A percentile compares a stretch with the other conserved stretches of the same genome.
These are phyloP conservation scores for Plasmodium reichenowi DNA, from an alignment of 169 alveolate genomes.

Conservation along the genomic window DNA sequence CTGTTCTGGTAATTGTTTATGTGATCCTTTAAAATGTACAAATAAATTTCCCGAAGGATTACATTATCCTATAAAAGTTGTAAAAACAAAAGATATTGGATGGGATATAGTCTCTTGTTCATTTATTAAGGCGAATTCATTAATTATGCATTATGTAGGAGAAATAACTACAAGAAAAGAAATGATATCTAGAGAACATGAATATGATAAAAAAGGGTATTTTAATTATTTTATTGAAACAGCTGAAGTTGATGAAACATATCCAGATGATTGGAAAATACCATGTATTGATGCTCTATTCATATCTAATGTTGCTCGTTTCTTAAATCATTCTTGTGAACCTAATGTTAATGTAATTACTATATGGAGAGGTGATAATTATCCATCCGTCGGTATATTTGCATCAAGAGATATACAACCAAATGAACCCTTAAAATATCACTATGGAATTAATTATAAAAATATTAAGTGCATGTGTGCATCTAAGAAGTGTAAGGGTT, in stretches of 20 bases:
- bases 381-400: slow-evolving; percentile 85
- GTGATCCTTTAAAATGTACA: slow-evolving; percentile 83
- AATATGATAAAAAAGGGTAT: slow-evolving; percentile 83
- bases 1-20: slow-evolving; percentile 86
- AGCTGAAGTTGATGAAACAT: slow-evolving; percentile 83
- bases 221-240: slow-evolving; percentile 87
- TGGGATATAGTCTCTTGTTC: slow-evolving; percentile 84
- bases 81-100: slow-evolving; percentile 81
- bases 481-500: slow-evolving; percentile 82
- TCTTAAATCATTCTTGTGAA: slow-evolving; percentile 91
- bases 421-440: slow-evolving; percentile 86
- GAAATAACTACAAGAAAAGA: slow-evolving; percentile 87
- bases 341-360: slow-evolving; percentile 89
- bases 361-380: slow-evolving; percentile 86
- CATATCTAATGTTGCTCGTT: slow-evolving; percentile 90
- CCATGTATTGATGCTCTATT: slow-evolving; percentile 90
- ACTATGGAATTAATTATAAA: slow-evolving; percentile 83
- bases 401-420: slow-evolving; percentile 84
- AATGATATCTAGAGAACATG: slow-evolving; percentile 88
- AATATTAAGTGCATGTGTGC: slow-evolving; percentile 84
- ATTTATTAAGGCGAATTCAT: slow-evolving; percentile 84
- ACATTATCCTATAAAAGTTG: slow-evolving; percentile 84
- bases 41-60: slow-evolving; percentile 83
- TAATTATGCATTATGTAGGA: slow-evolving; percentile 91
- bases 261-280: slow-evolving; percentile 87